Evolutionary conservation across 163 green algal species (phyloP), one percentile per base, ranked within the genome.

Genomic region (Volvox carteri): DNA sequence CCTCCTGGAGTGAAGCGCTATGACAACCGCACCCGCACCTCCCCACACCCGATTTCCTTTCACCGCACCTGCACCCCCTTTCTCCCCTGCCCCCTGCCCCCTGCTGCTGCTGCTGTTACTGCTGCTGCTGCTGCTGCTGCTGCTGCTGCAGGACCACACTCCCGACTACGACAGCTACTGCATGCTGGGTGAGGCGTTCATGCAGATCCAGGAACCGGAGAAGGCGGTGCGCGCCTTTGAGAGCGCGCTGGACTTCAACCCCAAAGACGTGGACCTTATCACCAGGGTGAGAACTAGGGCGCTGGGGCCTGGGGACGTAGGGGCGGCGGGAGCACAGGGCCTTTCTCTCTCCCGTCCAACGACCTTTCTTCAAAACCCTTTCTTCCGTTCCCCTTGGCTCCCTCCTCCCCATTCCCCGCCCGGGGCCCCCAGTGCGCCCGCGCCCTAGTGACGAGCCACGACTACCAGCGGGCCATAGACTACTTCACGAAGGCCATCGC

Each of bases 151-250:
- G 85, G 92, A 95, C 42, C 88, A 93, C 78, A 89, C 90, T 0
- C 77, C 52, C 5, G 92, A 94, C 87, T 94, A 93, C 75, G 93
- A 97, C 85, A 90, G 88, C 3, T 95, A 95, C 83, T 94, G 94
- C 84, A 93, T 96, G 91, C 91, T 97, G 42, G 95, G 92, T 19
- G 95, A 97, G 62, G 95, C 95, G 0, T 95, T 96, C 80, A 91
- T 97, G 88, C 90, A 93, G 58, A 96, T 97, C 41, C 94, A 91
- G 44, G 95, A 98, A 90, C 94, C 95, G 42, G 94, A 96, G 65
- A 93, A 93, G 74, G 95, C 95, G 9, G 90, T 96, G 75, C 33
- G 72, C 16, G 93, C 95, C 4, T 96, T 96, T 77, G 94, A 97
- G 85, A 73, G 52, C 4, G 95, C 95, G 16, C 80, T 97, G 52